A percentile compares a stretch with the other conserved stretches of the same genome.
These are phyloP conservation scores for Acanthochlamys bracteata DNA, from an alignment of 106 monocot genomes.

Conservation along the genomic window DNA sequence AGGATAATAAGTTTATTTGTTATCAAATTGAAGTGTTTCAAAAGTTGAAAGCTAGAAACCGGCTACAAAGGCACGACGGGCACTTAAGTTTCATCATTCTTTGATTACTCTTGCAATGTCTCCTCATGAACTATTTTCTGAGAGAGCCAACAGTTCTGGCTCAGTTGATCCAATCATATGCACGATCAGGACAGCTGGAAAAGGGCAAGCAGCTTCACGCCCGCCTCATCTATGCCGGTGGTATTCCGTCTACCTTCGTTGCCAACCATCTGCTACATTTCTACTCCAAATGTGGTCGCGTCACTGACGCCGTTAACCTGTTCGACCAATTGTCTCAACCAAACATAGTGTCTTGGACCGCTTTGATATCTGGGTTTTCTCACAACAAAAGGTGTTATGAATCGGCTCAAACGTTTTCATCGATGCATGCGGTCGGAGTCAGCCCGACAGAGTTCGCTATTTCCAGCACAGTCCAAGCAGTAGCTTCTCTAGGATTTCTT, in stretches of 20 bases:
- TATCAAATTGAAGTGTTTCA: too few species aligned
- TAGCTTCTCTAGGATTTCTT: conserved; percentile 5
- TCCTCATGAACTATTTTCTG: background rate
- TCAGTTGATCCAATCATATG: conserved; percentile 36
- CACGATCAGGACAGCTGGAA: conserved; percentile 11
- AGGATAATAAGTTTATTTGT: too few species aligned
- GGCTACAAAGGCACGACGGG: too few species aligned
- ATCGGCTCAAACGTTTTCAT: conserved; percentile 24
- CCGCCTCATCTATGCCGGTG: conserved; percentile 18
- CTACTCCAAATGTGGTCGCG: conserved; percentile 38
- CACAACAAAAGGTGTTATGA: conserved; percentile 15
- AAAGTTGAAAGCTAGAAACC: too few species aligned
- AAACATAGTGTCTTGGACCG: conserved; percentile 39
- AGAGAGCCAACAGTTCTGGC: conserved; percentile 20
- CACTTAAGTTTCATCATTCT: too few species aligned
- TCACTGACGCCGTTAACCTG: conserved; percentile 11
- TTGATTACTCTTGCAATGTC: too few species aligned
- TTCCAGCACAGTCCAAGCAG: conserved; percentile 32
- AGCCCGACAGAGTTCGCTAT: conserved; percentile 41
- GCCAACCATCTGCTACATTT: conserved; percentile 48
- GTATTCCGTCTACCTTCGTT: conserved; percentile 27
- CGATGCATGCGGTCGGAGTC: conserved; percentile 18
- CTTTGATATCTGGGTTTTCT: conserved; percentile 32
- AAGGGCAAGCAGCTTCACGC: conserved; percentile 40
- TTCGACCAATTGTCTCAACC: conserved; percentile 31